Evolutionary conservation across 106 monocot genomes (phyloP), one percentile per base, ranked within the genome.

Genomic region (Narthecium ossifragum): DNA sequence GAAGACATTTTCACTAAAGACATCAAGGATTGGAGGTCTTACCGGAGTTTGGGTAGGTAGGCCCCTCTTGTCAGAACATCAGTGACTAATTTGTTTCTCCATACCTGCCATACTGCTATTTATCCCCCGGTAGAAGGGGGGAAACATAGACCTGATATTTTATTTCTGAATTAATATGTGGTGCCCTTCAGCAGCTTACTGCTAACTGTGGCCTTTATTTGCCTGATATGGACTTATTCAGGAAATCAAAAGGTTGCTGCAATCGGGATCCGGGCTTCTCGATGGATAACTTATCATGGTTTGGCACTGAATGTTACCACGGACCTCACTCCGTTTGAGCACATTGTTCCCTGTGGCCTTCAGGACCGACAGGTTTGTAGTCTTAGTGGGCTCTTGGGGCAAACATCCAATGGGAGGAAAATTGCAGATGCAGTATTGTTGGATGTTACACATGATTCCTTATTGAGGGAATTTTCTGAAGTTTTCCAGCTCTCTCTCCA

Each of bases 11-110:
- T 75, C 75, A 18, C 68, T 87, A 46, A 76, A 80, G 63, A 80
- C 80, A 40, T 65, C 69, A n/a, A 73, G 80, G 31, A 55, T 80
- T 7, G 59, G 73, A 6, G 76, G 73, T 32, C 63, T 77, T 17
- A 85, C 85, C 15, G 85, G 85, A 49, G 80, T 85, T 34, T 85
- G 85, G 85, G 70, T 85, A 29, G 85, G 85, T 85, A 77, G 39
- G 75, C 26, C 24, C 26, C 30, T 25, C 43, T 24, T 18, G 7
- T 17, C 9, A n/a, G n/a, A n/a, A n/a, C n/a, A n/a, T n/a, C n/a
- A n/a, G n/a, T n/a, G n/a, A n/a, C n/a, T n/a, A n/a, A n/a, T n/a
- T n/a, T n/a, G n/a, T n/a, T n/a, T n/a, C n/a, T n/a, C n/a, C n/a
- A n/a, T n/a, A n/a, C n/a, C n/a, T n/a, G n/a, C n/a, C n/a, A n/a